These are phyloP conservation scores for Phytopythium cucurbitacearum DNA, from an alignment of 352 stramenopile genomes.

Conservation along the genomic window DNA sequence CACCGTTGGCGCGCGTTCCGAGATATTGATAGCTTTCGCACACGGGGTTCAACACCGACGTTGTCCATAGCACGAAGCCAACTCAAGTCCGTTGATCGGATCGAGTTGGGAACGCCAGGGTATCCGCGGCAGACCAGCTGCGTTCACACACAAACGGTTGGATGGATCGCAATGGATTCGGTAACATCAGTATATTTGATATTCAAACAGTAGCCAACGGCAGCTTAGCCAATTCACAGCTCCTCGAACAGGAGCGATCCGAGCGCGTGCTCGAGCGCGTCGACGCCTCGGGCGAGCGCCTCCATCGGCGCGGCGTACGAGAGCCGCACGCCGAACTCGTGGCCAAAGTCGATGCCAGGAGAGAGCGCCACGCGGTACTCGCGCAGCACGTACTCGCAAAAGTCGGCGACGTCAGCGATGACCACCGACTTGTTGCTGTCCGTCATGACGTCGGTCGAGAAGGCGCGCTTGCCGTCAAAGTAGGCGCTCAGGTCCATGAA, in stretches of 20 bases:
- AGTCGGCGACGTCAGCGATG: slow-evolving; percentile 55
- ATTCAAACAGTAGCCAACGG: not conserved
- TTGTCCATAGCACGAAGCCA: not conserved
- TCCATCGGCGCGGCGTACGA: slow-evolving; percentile 97
- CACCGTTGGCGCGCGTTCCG: no score
- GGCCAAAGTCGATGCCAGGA: slow-evolving; percentile 94
- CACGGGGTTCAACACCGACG: no score
- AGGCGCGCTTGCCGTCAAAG: slow-evolving; percentile 55
- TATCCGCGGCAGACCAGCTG: no score
- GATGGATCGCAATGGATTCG: no score
- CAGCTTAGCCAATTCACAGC: slow-evolving; percentile 9
- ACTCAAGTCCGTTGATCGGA: not conserved
- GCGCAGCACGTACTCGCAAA: slow-evolving; percentile 93
- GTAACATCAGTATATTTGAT: not conserved
- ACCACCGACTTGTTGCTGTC: slow-evolving; percentile 30
- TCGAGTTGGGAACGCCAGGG: not conserved
- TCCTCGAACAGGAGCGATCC: slow-evolving; percentile 38
- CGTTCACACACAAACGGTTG: no score
- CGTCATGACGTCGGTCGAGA: slow-evolving; percentile 11
- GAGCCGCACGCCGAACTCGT: slow-evolving; percentile 90
- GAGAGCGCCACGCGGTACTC: slow-evolving; percentile 92
- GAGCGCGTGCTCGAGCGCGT: slow-evolving; percentile 65
- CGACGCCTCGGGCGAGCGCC: slow-evolving; percentile 58
- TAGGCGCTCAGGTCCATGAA: slow-evolving; percentile 89
- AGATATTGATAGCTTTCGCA: no score